Conservation (phyloP, 2,329 filamentous ascomycete genomes). For the Beauveria australis region DNA sequence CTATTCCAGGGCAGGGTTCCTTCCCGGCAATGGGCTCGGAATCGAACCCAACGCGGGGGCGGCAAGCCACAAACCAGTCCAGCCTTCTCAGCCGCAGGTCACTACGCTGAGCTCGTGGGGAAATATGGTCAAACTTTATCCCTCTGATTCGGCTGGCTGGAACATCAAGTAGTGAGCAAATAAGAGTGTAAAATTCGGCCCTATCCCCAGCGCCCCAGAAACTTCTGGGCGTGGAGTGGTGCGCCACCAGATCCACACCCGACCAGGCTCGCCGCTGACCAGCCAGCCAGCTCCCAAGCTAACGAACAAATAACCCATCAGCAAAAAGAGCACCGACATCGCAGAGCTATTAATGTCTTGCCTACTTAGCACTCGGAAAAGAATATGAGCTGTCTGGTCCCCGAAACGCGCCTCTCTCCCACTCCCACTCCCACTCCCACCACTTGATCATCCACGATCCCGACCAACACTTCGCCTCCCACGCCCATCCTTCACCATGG, state of each 20-base stretch:
- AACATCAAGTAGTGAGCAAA: too few relatives aligned
- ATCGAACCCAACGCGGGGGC: too few relatives aligned
- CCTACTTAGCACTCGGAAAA: too few relatives aligned
- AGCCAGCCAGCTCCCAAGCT: background rate
- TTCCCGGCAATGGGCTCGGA: too few relatives aligned
- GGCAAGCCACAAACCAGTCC: too few relatives aligned
- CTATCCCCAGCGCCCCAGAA: background rate
- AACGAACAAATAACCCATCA: background rate
- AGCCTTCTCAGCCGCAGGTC: too few relatives aligned
- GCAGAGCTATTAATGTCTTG: background rate
- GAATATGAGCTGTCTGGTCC: too few relatives aligned
- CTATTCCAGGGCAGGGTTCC: too few relatives aligned
- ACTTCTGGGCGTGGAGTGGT: background rate
- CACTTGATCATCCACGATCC: background rate
- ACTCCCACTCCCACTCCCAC: background rate
- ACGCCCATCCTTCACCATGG: slow-evolving; percentile 12
- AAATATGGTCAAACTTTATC: background rate
- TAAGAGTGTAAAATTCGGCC: too few relatives aligned
- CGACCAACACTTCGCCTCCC: background rate
- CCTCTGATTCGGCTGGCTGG: too few relatives aligned
- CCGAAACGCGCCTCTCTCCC: background rate
- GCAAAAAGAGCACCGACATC: background rate
- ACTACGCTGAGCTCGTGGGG: background rate
- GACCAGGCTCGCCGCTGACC: background rate
- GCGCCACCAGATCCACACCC: slow-evolving; percentile 8